phyloP scores from a whole-genome alignment of 495 filamentous ascomycete genomes.

The Penicillium herquei region DNA sequence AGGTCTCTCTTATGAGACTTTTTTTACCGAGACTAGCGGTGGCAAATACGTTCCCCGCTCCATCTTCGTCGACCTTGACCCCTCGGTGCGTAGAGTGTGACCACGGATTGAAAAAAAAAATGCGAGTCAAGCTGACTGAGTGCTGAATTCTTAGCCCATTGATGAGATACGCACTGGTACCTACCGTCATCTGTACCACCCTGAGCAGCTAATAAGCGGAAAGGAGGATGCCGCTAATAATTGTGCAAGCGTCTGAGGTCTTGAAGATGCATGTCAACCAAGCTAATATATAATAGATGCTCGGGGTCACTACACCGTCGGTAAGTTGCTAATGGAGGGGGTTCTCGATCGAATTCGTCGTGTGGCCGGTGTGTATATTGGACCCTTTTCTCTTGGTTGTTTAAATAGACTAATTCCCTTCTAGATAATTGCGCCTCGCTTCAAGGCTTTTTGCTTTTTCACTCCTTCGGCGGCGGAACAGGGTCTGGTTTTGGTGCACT shows the following conservation, averaged over 20 bases:
- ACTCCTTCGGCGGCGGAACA: constrained; percentile 89
- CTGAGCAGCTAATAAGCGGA: constrained; percentile 79
- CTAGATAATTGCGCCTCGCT: constrained; percentile 85
- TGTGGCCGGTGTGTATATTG: constrained; percentile 60
- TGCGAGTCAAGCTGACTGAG: neutral
- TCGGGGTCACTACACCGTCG: constrained; percentile 87
- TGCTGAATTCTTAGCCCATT: constrained; percentile 54
- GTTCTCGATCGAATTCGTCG: constrained; percentile 82
- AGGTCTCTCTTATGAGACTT: constrained; percentile 77
- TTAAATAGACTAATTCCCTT: constrained; percentile 12
- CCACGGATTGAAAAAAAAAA: neutral
- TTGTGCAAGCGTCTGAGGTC: constrained; percentile 41
- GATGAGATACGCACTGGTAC: constrained; percentile 83
- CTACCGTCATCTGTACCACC: constrained; percentile 85
- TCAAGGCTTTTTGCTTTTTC: constrained; percentile 89
- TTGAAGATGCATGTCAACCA: neutral
- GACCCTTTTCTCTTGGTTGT: neutral
- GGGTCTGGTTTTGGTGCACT: constrained; percentile 87
- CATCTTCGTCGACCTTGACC: constrained; percentile 36
- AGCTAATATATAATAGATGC: constrained; percentile 57
- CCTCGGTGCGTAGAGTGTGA: constrained; percentile 55
- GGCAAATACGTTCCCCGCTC: constrained; percentile 89
- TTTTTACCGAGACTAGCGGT: constrained; percentile 81
- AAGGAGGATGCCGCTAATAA: constrained; percentile 95
- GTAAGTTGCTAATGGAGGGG: constrained; percentile 82